Conservation (phyloP, 495 filamentous ascomycete species). For the Antarctomyces pellizariae region DNA sequence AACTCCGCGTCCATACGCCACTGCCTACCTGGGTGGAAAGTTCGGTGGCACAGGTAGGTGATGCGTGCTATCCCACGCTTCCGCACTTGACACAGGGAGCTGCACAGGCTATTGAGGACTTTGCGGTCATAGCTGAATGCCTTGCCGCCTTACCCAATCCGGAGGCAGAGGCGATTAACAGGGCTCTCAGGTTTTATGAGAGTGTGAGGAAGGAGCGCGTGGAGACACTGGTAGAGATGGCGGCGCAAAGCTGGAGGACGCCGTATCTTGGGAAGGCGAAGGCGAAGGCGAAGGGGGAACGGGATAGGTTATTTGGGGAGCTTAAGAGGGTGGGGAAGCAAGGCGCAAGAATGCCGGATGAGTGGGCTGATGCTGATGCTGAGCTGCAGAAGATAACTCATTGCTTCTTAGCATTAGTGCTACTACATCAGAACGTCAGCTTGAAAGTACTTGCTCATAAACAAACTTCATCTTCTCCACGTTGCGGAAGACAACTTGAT, state of each 20-base stretch:
- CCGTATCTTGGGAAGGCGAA: conserved; percentile 54
- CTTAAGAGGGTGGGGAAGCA: conserved; percentile 32
- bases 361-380: conserved; percentile 48
- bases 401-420: no score
- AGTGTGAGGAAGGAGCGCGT: conserved; percentile 46
- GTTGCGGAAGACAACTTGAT: no score
- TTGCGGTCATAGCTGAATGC: conserved; percentile 42
- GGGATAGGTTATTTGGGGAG: conserved; percentile 45
- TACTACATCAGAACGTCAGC: no score
- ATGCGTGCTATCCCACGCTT: conserved; percentile 60
- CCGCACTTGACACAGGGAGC: conserved; percentile 52
- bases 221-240: conserved; percentile 43
- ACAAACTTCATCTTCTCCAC: no score
- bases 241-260: conserved; percentile 37
- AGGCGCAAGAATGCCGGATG: conserved; percentile 33
- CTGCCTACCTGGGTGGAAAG: conserved; percentile 48
- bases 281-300: conserved; percentile 54
- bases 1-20: conserved; percentile 43
- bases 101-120: conserved; percentile 70
- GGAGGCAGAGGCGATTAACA: conserved; percentile 31
- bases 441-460: no score
- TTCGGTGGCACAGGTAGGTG: conserved; percentile 45
- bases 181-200: conserved; percentile 48
- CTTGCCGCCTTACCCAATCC: conserved; percentile 30
- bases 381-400: conserved; percentile 62